phyloP scores from a whole-genome alignment of 1,284 basidiomycete genomes.

The Anthracocystis walkeri region DNA sequence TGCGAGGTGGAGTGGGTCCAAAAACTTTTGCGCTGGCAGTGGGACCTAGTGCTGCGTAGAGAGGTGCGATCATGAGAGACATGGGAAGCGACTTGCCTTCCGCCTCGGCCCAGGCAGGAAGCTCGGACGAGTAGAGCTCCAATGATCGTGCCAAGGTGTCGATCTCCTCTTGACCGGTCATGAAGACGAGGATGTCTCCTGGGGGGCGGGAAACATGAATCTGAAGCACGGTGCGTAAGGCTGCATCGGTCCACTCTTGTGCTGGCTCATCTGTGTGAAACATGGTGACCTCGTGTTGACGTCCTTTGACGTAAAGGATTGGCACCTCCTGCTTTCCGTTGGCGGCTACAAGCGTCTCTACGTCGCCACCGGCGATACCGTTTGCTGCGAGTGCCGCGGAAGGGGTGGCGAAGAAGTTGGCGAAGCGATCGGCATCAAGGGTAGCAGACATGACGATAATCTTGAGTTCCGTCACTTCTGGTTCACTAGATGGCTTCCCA shows the following conservation, averaged over 20 bases:
- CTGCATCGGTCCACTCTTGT: constrained; percentile 87
- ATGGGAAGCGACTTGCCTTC: constrained; percentile 40
- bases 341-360: not conserved
- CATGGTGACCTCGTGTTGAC: constrained; percentile 84
- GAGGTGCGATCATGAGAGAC: constrained; percentile 57
- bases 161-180: constrained; percentile 98
- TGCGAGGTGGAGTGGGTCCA: constrained; percentile 75
- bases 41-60: constrained; percentile 67
- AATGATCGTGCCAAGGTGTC: constrained; percentile 76
- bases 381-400: constrained; percentile 29
- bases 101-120: constrained; percentile 55
- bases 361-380: not conserved
- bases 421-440: constrained; percentile 92
- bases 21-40: constrained; percentile 60
- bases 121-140: constrained; percentile 51
- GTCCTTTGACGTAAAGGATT: constrained; percentile 89
- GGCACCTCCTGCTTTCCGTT: constrained; percentile 73
- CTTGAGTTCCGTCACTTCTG: constrained; percentile 75
- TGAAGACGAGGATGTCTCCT: constrained; percentile 92
- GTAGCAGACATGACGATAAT: constrained; percentile 98
- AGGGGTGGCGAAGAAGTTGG: constrained; percentile 79
- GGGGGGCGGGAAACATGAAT: constrained; percentile 83
- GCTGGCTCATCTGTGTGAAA: constrained; percentile 78
- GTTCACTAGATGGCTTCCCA: constrained; percentile 63
- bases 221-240: constrained; percentile 88